Percentiles rank a stretch among this genome's conserved stretches.
phyloP scores from a whole-genome alignment of 768 basidiomycete species.

The Leccinum barrowsii region DNA sequence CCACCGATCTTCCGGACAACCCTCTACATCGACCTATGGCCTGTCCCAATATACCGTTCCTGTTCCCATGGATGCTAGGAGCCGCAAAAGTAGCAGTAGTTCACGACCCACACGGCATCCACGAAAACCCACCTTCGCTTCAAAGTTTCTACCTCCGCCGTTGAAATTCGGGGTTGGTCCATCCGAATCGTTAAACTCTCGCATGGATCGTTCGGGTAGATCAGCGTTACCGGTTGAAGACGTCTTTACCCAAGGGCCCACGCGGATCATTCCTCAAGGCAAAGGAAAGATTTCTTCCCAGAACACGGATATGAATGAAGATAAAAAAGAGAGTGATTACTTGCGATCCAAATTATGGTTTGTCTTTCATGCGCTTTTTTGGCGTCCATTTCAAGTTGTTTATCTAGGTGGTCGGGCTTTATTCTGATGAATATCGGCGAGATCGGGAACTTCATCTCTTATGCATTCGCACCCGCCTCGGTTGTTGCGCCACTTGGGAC shows the following conservation, averaged over 20 bases:
- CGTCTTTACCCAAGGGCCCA: conserved; percentile 26
- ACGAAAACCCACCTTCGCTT: conserved; percentile 32
- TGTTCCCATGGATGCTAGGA: conserved; percentile 20
- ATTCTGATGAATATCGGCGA: conserved; percentile 89
- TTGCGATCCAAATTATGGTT: conserved; percentile 83
- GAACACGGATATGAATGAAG: conserved; percentile 15
- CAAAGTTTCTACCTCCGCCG: conserved; percentile 35
- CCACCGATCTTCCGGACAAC: conserved; percentile 22
- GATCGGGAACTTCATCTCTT: conserved; percentile 85
- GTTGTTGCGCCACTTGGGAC: conserved; percentile 95
- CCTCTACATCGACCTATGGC: conserved; percentile 20
- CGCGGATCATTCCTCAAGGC: conserved; percentile 2
- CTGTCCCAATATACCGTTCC: conserved; percentile 1
- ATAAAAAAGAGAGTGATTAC: conserved; percentile 67
- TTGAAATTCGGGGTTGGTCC: conserved; percentile 8
- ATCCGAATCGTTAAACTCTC: conserved; percentile 1
- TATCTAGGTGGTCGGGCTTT: conserved; percentile 82
- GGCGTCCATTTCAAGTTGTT: background rate
- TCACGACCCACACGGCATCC: conserved; percentile 18
- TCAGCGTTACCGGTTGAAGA: conserved; percentile 39
- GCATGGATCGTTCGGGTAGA: background rate
- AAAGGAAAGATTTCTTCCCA: conserved; percentile 14
- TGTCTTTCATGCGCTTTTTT: conserved; percentile 17
- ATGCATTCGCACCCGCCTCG: conserved; percentile 88
- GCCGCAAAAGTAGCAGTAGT: conserved; percentile 24